Evolutionary conservation across 1,284 basidiomycete species (phyloP).

Genomic region (Austropuccinia psidii): DNA sequence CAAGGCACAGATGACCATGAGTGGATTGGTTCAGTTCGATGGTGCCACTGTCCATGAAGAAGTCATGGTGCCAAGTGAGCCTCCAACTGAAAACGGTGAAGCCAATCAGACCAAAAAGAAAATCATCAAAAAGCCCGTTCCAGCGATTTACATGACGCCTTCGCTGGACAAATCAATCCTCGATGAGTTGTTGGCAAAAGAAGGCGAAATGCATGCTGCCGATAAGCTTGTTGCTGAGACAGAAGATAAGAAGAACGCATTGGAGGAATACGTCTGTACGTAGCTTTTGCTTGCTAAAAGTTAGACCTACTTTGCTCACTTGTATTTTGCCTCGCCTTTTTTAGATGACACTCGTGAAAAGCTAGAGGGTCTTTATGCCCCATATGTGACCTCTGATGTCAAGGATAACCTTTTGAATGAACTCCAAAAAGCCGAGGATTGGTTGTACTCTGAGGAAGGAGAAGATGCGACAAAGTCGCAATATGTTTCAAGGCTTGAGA

Average conservation of each 20-base stretch:
- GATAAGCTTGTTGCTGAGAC: slow-evolving; percentile 94
- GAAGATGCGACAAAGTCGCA: slow-evolving; percentile 87
- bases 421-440: slow-evolving; percentile 74
- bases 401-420: slow-evolving; percentile 64
- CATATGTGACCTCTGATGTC: slow-evolving; percentile 64
- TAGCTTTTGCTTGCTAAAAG: not conserved
- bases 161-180: slow-evolving; percentile 59
- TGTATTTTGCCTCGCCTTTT: not conserved
- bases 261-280: slow-evolving; percentile 81
- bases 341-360: slow-evolving; percentile 74
- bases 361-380: slow-evolving; percentile 72
- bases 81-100: slow-evolving; percentile 52
- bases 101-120: slow-evolving; percentile 66
- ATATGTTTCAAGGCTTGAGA: slow-evolving; percentile 70
- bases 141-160: slow-evolving; percentile 60
- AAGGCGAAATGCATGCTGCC: slow-evolving; percentile 73
- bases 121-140: slow-evolving; percentile 69
- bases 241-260: slow-evolving; percentile 92
- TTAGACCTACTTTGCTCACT: not conserved
- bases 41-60: slow-evolving; percentile 66
- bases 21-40: slow-evolving; percentile 80
- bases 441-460: slow-evolving; percentile 90
- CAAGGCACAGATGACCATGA: slow-evolving; percentile 73
- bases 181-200: slow-evolving; percentile 64
- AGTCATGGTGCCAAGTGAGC: slow-evolving; percentile 53